Percentiles rank a stretch among this genome's conserved stretches.
phyloP scores from a whole-genome alignment of 495 filamentous ascomycete species.

The Penicillium soppii region DNA sequence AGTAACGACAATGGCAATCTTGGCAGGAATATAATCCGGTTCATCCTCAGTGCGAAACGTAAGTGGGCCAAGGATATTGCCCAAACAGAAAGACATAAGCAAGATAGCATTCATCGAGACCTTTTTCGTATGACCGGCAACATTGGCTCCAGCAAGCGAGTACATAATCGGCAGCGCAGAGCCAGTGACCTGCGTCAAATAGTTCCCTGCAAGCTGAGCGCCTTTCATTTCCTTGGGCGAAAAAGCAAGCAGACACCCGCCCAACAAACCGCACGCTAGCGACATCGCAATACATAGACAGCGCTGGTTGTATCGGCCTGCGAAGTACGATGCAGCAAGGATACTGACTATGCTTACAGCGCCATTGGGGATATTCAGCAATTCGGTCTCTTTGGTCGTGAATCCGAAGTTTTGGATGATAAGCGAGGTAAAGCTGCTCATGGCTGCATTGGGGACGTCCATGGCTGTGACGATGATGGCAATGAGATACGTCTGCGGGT shows the following conservation, averaged over 20 bases:
- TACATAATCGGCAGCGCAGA: not conserved
- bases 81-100: constrained; percentile 55
- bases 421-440: constrained; percentile 29
- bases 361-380: constrained; percentile 65
- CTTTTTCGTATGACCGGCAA: constrained; percentile 57
- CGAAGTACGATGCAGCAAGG: constrained; percentile 44
- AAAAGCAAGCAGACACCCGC: constrained; percentile 62
- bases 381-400: constrained; percentile 50
- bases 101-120: constrained; percentile 62
- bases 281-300: constrained; percentile 46
- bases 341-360: constrained; percentile 56
- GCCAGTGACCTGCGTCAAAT: constrained; percentile 50
- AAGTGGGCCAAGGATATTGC: constrained; percentile 54
- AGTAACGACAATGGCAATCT: constrained; percentile 56
- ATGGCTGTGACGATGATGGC: constrained; percentile 25
- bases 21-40: constrained; percentile 56
- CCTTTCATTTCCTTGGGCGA: not conserved
- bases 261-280: constrained; percentile 45
- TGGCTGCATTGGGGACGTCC: constrained; percentile 28
- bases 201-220: constrained; percentile 55
- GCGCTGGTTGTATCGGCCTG: constrained; percentile 45
- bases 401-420: constrained; percentile 61
- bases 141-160: constrained; percentile 48
- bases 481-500: constrained; percentile 35
- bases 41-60: constrained; percentile 50